These are phyloP conservation scores for Biscutella laevigata DNA, from an alignment of 441 rosid species.

Conservation along the genomic window DNA sequence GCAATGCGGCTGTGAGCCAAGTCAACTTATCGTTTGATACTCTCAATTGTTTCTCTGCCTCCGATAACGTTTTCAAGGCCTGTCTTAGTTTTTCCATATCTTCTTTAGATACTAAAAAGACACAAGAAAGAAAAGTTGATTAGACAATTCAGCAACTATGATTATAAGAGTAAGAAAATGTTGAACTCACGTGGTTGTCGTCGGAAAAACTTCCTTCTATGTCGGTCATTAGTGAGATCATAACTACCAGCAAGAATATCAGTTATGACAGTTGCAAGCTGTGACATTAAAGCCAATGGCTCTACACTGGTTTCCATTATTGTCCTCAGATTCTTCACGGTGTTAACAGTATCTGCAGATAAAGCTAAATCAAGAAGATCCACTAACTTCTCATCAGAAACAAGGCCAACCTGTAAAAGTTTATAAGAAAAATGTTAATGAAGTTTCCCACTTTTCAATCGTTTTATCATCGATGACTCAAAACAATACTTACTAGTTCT, in stretches of 20 bases:
- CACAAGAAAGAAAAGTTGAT: neutral
- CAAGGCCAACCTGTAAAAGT: slow-evolving; percentile 77
- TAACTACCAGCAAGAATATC: slow-evolving; percentile 92
- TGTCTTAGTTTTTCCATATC: slow-evolving; percentile 96
- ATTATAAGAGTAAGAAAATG: too few species aligned
- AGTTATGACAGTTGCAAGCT: slow-evolving; percentile 94
- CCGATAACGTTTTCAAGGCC: slow-evolving; percentile 86
- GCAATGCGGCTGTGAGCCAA: slow-evolving; percentile 95
- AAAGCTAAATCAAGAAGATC: slow-evolving; percentile 98
- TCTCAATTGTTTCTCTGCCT: slow-evolving; percentile 94
- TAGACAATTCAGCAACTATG: too few species aligned
- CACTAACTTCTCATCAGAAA: slow-evolving; percentile 92
- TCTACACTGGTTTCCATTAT: slow-evolving; percentile 96
- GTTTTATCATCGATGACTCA: neutral
- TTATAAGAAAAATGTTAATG: neutral
- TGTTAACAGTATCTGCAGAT: slow-evolving; percentile 96
- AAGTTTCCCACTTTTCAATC: neutral
- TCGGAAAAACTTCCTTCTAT: slow-evolving; percentile 69
- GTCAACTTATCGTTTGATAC: slow-evolving; percentile 81
- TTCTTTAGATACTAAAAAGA: slow-evolving; percentile 67
- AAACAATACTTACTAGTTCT: slow-evolving; percentile 51
- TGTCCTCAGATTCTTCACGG: slow-evolving; percentile 74
- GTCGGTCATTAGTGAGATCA: slow-evolving; percentile 70
- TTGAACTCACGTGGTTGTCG: slow-evolving; percentile 68
- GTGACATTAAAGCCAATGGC: slow-evolving; percentile 96